phyloP scores from a whole-genome alignment of 805 yeast species.

The Saturnispora kantuleensis region DNA sequence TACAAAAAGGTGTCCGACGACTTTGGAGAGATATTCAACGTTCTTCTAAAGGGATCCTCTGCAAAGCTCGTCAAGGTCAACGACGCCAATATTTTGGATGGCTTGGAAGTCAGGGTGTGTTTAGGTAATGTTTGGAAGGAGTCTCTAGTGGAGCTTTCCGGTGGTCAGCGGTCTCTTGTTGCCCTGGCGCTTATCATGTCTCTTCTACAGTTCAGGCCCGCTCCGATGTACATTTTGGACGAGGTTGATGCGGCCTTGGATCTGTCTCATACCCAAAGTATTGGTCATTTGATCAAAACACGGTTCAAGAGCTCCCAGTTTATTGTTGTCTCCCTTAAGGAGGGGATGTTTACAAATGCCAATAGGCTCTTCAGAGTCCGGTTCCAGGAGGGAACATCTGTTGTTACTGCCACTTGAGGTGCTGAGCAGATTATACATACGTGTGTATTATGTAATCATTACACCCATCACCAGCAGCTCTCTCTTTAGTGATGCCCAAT shows the following conservation, averaged over 20 bases:
- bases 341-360: slow-evolving; percentile 97
- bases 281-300: slow-evolving; percentile 92
- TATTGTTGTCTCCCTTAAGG: slow-evolving; percentile 92
- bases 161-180: slow-evolving; percentile 93
- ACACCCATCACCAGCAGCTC: no score
- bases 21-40: slow-evolving; percentile 84
- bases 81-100: slow-evolving; percentile 75
- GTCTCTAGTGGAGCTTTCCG: slow-evolving; percentile 86
- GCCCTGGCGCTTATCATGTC: slow-evolving; percentile 92
- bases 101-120: slow-evolving; percentile 82
- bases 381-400: slow-evolving; percentile 94
- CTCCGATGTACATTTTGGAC: slow-evolving; percentile 95
- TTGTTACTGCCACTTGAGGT: slow-evolving; percentile 57
- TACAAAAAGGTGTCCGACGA: slow-evolving; percentile 82
- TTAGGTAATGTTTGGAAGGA: slow-evolving; percentile 94
- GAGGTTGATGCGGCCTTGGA: slow-evolving; percentile 99
- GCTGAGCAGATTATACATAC: no score
- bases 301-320: slow-evolving; percentile 93
- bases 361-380: slow-evolving; percentile 88
- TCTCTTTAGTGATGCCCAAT: no score
- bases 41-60: slow-evolving; percentile 78
- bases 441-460: no score
- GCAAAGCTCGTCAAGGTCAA: slow-evolving; percentile 82
- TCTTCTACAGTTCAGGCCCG: slow-evolving; percentile 87
- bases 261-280: slow-evolving; percentile 92